phyloP scores from a whole-genome alignment of 2,329 filamentous ascomycete species.

The Alternaria infectoria region DNA sequence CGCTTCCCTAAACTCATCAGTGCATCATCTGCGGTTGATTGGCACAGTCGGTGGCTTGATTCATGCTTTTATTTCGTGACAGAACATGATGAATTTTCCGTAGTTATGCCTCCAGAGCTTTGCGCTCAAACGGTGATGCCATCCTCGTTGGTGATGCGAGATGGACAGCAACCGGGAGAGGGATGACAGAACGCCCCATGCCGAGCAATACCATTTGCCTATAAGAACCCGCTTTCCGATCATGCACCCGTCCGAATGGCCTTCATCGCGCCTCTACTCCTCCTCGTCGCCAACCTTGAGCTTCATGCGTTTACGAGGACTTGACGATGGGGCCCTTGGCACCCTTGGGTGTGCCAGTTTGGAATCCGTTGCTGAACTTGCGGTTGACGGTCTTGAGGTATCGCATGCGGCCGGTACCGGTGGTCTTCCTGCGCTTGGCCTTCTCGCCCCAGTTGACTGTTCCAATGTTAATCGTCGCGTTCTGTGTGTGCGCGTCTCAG shows the following conservation, averaged over 20 bases:
- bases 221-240: slow-evolving; percentile 40
- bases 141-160: slow-evolving; percentile 39
- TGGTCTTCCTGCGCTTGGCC: slow-evolving; percentile 99
- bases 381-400: slow-evolving; percentile 92
- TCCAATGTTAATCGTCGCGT: slow-evolving; percentile 32
- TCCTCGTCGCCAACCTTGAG: slow-evolving; percentile 18
- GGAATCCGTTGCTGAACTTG: slow-evolving; percentile 98
- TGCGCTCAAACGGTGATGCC: slow-evolving; percentile 34
- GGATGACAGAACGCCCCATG: slow-evolving; percentile 48
- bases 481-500: slow-evolving; percentile 8
- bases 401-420: slow-evolving; percentile 93
- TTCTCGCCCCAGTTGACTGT: slow-evolving; percentile 99
- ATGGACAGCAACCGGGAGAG: slow-evolving; percentile 42
- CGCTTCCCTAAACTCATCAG: not conserved
- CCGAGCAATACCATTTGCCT: slow-evolving; percentile 47
- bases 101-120: slow-evolving; percentile 47
- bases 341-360: slow-evolving; percentile 84
- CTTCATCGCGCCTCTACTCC: slow-evolving; percentile 35
- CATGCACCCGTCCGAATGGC: slow-evolving; percentile 38
- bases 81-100: slow-evolving; percentile 50
- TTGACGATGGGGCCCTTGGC: slow-evolving; percentile 67
- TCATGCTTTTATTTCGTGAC: slow-evolving; percentile 46
- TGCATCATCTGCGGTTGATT: not conserved
- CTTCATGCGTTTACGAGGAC: slow-evolving; percentile 19
- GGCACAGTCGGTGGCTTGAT: slow-evolving; percentile 17